phyloP scores from a whole-genome alignment of 805 yeast genomes.

The Jamesozyma spencerorum region DNA sequence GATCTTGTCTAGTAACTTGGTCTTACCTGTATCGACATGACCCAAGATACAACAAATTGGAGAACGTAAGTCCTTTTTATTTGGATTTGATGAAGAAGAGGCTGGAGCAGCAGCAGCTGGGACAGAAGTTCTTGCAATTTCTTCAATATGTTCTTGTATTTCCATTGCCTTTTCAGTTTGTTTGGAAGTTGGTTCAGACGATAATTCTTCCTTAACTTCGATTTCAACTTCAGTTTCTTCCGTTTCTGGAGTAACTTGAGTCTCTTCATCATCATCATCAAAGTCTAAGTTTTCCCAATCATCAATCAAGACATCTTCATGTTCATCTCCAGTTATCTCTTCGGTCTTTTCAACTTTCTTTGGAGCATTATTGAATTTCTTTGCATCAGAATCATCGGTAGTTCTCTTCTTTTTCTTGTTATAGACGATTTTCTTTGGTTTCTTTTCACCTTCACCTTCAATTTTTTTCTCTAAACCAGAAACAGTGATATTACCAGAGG shows the following conservation, averaged over 20 bases:
- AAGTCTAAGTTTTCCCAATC: slow-evolving; percentile 78
- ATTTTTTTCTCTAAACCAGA: slow-evolving; percentile 51
- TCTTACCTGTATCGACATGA: slow-evolving; percentile 99
- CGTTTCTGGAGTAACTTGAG: slow-evolving; percentile 6
- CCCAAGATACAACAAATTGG: slow-evolving; percentile 99
- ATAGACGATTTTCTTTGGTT: slow-evolving; percentile 62
- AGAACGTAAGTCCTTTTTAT: slow-evolving; percentile 67
- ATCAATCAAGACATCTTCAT: slow-evolving; percentile 57
- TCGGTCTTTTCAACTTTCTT: slow-evolving; percentile 18
- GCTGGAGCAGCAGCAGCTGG: slow-evolving; percentile 9
- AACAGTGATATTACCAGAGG: slow-evolving; percentile 61
- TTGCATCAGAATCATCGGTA: slow-evolving; percentile 20
- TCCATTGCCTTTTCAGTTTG: slow-evolving; percentile 26
- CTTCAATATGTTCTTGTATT: slow-evolving; percentile 26
- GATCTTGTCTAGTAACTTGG: slow-evolving; percentile 89
- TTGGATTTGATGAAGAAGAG: slow-evolving; percentile 15
- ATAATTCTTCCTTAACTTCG: slow-evolving; percentile 17
- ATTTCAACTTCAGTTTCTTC: slow-evolving; percentile 12
- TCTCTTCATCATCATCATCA: slow-evolving; percentile 42
- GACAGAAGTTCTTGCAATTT: slow-evolving; percentile 12
- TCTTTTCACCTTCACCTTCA: slow-evolving; percentile 31
- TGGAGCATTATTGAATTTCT: slow-evolving; percentile 19
- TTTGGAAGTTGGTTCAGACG: slow-evolving; percentile 8
- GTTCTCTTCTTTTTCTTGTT: slow-evolving; percentile 59
- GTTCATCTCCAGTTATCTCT: slow-evolving; percentile 30